phyloP scores from a whole-genome alignment of 805 yeast genomes.

The Maudiozyma bulderi region DNA sequence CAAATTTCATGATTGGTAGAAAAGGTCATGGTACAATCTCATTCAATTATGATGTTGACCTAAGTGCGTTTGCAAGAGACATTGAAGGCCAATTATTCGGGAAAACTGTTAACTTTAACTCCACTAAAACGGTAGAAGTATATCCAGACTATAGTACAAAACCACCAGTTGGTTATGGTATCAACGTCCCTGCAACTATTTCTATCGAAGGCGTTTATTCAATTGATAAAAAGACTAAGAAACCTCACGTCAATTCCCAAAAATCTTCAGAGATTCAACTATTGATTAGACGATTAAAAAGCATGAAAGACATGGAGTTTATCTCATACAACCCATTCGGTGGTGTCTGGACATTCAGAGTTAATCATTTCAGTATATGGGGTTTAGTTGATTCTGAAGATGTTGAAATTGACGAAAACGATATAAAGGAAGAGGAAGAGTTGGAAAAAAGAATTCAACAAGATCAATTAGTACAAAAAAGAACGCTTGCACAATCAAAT shows the following conservation, averaged over 20 bases:
- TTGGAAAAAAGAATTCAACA: constrained; percentile 1
- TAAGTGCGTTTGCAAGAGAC: constrained; percentile 40
- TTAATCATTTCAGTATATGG: constrained; percentile 91
- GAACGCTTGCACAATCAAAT: constrained; percentile 11
- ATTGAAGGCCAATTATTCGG: constrained; percentile 32
- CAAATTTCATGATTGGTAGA: constrained; percentile 61
- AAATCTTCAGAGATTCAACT: constrained; percentile 35
- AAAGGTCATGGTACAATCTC: constrained; percentile 58
- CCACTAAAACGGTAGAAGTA: constrained; percentile 45
- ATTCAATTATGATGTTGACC: constrained; percentile 59
- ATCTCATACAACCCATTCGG: constrained; percentile 68
- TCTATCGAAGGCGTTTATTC: constrained; percentile 58
- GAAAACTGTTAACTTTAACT: constrained; percentile 37
- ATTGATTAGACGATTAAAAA: constrained; percentile 43
- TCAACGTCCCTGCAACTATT: constrained; percentile 70
- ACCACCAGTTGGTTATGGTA: constrained; percentile 57
- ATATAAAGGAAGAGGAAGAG: constrained; percentile 21
- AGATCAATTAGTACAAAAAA: background rate
- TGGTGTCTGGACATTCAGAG: constrained; percentile 71
- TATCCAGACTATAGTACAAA: constrained; percentile 46
- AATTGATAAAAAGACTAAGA: constrained; percentile 23
- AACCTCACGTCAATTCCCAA: constrained; percentile 23
- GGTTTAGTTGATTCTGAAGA: constrained; percentile 68
- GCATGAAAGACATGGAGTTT: constrained; percentile 62
- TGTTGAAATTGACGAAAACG: constrained; percentile 44